Evolutionary conservation across 2,329 filamentous ascomycete species (phyloP), one percentile per base, ranked within the genome.

Genomic region (Fusarium acutatum): DNA sequence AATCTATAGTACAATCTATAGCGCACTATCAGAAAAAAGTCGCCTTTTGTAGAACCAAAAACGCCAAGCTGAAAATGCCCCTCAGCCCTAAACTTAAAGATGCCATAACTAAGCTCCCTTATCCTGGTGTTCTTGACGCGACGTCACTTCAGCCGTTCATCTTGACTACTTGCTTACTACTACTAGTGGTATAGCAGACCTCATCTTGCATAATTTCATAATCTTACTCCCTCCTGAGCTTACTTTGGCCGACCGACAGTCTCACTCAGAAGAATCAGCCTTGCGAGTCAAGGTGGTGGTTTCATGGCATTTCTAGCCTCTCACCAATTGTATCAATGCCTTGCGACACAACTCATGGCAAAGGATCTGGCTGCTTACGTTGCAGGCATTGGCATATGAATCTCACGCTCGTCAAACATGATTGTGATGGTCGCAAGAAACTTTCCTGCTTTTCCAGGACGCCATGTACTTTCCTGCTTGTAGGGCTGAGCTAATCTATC

Each of bases 391-490:
- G 46, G 30, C 56, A 59, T 52, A 62, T 50, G 54, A 49, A 64
- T 73, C 58, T 74, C 63, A 67, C 40, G 43, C 56, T 58, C 53
- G 41, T 35, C 43, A 47, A 52, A n/a, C 24, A 41, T 32, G 34
- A 57, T 35, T 52, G 24, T 57, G 34, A 52, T 40, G 37, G 43
- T 63, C 64, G 30, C 59, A 38, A 57, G 61, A 32, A 57, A 49
- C 41, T 75, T 47, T 60, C 58, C 46, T 47, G 69, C 65, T 50
- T 47, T 70, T 77, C 67, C 75, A 67, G 69, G 71, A 72, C 71
- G 76, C 73, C 73, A 62, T 74, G 67, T 72, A 62, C 72, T 76
- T 79, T 79, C 67, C 67, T 77, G 66, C 60, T 73, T 74, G 66
- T 69, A 76, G 64, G 70, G 72, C 71, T 73, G 64, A 72, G 67